Evolutionary conservation across 192 early-diverging fungal genomes (phyloP).

Genomic region (Cetraspora pellucida): DNA sequence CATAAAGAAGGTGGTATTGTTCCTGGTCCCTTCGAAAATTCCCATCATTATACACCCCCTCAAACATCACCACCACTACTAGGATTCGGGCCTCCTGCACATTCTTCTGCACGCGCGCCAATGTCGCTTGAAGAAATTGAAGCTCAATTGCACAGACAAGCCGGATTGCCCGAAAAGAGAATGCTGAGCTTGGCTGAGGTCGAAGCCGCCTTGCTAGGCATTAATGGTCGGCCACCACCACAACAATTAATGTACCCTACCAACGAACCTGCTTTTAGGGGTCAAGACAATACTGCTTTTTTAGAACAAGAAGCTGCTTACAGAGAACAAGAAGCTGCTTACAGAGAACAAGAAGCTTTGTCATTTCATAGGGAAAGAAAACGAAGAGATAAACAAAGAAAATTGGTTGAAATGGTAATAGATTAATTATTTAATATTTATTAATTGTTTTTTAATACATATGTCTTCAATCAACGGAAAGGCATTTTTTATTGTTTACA

Average conservation of each 20-base stretch:
- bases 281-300: constrained; percentile 2
- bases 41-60: constrained; percentile 35
- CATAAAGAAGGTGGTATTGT: constrained; percentile 37
- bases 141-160: constrained; percentile 51
- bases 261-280: constrained; percentile 28
- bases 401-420: constrained; percentile 33
- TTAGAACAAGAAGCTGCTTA: constrained; percentile 29
- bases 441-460: background rate
- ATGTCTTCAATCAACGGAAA: background rate
- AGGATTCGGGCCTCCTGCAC: constrained; percentile 36
- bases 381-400: constrained; percentile 39
- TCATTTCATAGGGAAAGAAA: constrained; percentile 43
- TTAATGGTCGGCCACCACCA: constrained; percentile 42
- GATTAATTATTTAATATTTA: background rate
- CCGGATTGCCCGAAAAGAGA: constrained; percentile 47
- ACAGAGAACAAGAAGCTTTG: constrained; percentile 37
- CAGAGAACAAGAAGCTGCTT: constrained; percentile 33
- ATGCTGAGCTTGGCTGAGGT: constrained; percentile 72
- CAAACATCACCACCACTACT: constrained; percentile 18
- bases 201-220: constrained; percentile 59
- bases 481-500: constrained; percentile 36
- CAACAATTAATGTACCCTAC: constrained; percentile 45
- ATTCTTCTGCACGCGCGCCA: constrained; percentile 24
- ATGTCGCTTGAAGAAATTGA: constrained; percentile 56
- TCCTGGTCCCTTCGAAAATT: constrained; percentile 38